phyloP scores from a whole-genome alignment of 228 moss, liverwort and hornwort genomes.

The Sphagnum fallax region DNA sequence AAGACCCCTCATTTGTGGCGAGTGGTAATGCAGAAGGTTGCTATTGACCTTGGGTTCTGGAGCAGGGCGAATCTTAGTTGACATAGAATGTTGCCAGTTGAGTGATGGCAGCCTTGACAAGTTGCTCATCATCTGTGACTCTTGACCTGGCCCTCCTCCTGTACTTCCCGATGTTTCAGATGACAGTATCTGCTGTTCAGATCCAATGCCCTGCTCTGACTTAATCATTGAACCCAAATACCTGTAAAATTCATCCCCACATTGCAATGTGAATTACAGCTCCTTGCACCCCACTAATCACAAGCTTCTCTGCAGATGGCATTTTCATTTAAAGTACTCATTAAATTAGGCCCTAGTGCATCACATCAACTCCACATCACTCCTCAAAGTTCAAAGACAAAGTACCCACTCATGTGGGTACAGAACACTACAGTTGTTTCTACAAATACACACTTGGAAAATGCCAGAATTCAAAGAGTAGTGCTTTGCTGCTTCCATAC shows the following conservation, averaged over 20 bases:
- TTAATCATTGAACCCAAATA: conserved; percentile 91
- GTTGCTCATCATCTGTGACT: conserved; percentile 81
- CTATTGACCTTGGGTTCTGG: conserved; percentile 79
- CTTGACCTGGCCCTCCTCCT: conserved; percentile 76
- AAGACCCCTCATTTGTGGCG: conserved; percentile 76
- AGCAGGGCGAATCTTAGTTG: conserved; percentile 66
- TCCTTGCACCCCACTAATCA: too few species aligned
- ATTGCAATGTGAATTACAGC: background rate
- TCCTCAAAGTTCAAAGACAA: background rate
- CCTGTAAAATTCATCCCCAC: conserved; percentile 24
- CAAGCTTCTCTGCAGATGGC: too few species aligned
- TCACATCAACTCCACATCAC: background rate
- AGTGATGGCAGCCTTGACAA: conserved; percentile 69
- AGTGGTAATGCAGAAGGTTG: conserved; percentile 62
- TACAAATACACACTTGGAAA: too few species aligned
- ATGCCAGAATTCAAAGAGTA: too few species aligned
- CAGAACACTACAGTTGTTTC: too few species aligned
- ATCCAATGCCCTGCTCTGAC: conserved; percentile 80
- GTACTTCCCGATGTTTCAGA: conserved; percentile 93
- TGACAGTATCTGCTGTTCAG: conserved; percentile 95
- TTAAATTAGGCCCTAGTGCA: too few species aligned
- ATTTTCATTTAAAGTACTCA: too few species aligned
- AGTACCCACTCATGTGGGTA: too few species aligned
- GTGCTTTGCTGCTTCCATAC: too few species aligned
- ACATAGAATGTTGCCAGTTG: conserved; percentile 77